phyloP scores from a whole-genome alignment of 352 stramenopile genomes.

The Pythium phragmitis region DNA sequence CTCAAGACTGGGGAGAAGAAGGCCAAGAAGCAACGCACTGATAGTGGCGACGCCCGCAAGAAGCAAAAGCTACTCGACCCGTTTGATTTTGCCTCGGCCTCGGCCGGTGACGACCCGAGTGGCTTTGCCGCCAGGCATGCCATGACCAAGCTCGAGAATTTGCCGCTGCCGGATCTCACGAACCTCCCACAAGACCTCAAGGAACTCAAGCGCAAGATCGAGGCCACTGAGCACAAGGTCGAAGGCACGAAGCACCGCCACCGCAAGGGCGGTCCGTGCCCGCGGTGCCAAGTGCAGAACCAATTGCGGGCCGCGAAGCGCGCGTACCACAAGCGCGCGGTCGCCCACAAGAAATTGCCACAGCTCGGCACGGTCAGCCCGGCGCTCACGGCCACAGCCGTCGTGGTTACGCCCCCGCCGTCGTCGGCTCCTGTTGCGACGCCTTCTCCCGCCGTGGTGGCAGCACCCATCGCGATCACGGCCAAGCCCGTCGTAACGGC shows the following conservation, averaged over 20 bases:
- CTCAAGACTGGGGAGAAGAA: conserved; percentile 27
- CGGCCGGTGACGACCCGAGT: conserved; percentile 10
- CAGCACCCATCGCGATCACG: not conserved
- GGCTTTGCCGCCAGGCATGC: conserved; percentile 14
- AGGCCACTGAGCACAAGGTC: conserved; percentile 81
- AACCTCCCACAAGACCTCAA: conserved; percentile 79
- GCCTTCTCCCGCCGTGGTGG: not conserved
- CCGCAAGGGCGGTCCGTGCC: conserved; percentile 78
- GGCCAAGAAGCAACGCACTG: conserved; percentile 22
- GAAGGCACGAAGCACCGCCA: conserved; percentile 87
- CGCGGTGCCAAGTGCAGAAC: conserved; percentile 82
- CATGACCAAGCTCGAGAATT: conserved; percentile 46
- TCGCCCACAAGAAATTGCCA: conserved; percentile 81
- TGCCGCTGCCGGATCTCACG: conserved; percentile 68
- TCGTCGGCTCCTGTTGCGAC: not conserved
- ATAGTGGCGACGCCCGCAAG: conserved; percentile 16
- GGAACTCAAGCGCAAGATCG: conserved; percentile 84
- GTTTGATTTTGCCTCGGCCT: conserved; percentile 14
- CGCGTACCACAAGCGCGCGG: conserved; percentile 76
- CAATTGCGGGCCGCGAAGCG: conserved; percentile 77
- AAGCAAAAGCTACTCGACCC: conserved; percentile 19
- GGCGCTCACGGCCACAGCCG: conserved; percentile 28
- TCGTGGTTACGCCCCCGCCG: conserved; percentile 9
- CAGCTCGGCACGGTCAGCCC: conserved; percentile 37
- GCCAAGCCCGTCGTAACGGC: not conserved